phyloP scores from a whole-genome alignment of 164 flowering plant genomes.

The Tetrastigma voinierianum region DNA sequence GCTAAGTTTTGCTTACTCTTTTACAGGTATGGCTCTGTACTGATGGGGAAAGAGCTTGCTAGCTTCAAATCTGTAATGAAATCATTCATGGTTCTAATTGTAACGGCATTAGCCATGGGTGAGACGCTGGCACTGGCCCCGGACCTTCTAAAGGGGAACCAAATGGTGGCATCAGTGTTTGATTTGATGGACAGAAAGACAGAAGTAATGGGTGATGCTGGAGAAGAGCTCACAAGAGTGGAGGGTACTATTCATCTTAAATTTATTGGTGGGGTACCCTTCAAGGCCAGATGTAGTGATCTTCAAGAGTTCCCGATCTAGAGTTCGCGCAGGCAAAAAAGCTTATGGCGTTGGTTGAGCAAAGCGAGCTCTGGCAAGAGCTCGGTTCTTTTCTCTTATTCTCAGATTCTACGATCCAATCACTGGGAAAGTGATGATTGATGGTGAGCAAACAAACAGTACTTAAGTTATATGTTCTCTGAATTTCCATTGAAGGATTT shows the following conservation, averaged over 20 bases:
- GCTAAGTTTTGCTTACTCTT: conserved; percentile 3
- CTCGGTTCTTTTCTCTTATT: conserved; percentile 82
- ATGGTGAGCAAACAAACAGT: conserved; percentile 59
- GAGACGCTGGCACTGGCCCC: conserved; percentile 91
- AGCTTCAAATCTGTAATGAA: conserved; percentile 92
- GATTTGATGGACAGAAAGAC: conserved; percentile 77
- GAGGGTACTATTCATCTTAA: conserved; percentile 82
- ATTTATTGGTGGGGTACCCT: conserved; percentile 73
- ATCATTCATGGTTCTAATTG: conserved; percentile 89
- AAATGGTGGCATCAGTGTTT: conserved; percentile 89
- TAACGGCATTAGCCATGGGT: conserved; percentile 93
- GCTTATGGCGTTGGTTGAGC: conserved; percentile 96
- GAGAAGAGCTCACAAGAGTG: conserved; percentile 66
- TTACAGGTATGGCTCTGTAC: conserved; percentile 83
- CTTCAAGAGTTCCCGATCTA: conserved; percentile 76
- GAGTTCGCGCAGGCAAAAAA: conserved; percentile 69
- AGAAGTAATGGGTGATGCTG: conserved; percentile 56
- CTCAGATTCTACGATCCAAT: conserved; percentile 87
- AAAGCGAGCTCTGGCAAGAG: conserved; percentile 98
- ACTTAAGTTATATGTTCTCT: too few species aligned
- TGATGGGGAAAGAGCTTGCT: conserved; percentile 89
- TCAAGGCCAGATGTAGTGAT: conserved; percentile 77
- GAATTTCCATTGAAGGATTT: too few species aligned
- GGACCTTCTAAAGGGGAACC: conserved; percentile 85
- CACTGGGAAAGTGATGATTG: conserved; percentile 79